These are phyloP conservation scores for Penium margaritaceum DNA, from an alignment of 139 green algal genomes.

Conservation along the genomic window DNA sequence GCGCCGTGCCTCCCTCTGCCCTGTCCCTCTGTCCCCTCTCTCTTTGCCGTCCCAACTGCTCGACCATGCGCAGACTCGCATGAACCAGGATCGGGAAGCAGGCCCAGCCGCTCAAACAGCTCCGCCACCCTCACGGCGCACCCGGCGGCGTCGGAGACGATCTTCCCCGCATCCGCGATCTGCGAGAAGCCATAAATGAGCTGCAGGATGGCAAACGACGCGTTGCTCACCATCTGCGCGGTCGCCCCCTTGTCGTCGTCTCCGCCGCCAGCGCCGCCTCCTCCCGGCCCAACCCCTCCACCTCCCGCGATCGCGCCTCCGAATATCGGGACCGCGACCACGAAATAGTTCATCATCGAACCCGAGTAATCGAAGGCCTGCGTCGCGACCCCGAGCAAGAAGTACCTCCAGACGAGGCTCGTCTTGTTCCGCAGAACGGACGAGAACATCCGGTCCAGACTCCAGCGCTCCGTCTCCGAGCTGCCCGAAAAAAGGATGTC, in stretches of 20 bases:
- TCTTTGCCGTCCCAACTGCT: no score
- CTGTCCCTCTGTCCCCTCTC: no score
- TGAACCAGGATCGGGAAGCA: background rate
- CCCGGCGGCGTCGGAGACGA: slow-evolving; percentile 21
- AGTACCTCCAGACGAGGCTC: slow-evolving; percentile 37
- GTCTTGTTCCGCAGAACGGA: slow-evolving; percentile 45
- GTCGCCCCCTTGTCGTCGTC: slow-evolving; percentile 19
- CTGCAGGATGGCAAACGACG: slow-evolving; percentile 63
- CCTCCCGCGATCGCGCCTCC: background rate
- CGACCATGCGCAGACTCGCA: no score
- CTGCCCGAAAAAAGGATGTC: slow-evolving; percentile 38
- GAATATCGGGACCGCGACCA: slow-evolving; percentile 53
- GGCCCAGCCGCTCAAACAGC: slow-evolving; percentile 8
- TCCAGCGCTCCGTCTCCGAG: slow-evolving; percentile 21
- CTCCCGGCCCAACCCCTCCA: background rate
- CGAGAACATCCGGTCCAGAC: slow-evolving; percentile 39
- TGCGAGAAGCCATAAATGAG: slow-evolving; percentile 26
- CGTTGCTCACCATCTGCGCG: slow-evolving; percentile 59
- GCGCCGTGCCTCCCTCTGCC: no score
- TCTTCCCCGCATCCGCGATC: slow-evolving; percentile 19
- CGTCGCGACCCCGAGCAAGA: slow-evolving; percentile 43
- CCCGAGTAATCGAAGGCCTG: slow-evolving; percentile 54
- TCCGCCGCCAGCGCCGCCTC: background rate
- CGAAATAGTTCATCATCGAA: slow-evolving; percentile 54
- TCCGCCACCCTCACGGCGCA: slow-evolving; percentile 5